Evolutionary conservation across 2,329 filamentous ascomycete species (phyloP).

Genomic region (Apiospora malaysiana): DNA sequence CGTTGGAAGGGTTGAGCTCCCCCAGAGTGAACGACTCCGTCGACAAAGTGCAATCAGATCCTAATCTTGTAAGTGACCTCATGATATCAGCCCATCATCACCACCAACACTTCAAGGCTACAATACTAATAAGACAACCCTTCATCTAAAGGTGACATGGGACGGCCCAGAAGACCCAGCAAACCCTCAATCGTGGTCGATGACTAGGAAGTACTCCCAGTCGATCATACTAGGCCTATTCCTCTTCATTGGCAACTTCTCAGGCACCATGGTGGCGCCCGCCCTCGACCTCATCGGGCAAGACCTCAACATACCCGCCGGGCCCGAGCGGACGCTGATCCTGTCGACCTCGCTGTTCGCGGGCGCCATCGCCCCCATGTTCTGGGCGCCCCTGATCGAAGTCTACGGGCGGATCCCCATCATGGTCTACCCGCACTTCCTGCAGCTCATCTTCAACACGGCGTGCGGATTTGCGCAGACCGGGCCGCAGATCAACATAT

Average conservation of each 20-base stretch:
- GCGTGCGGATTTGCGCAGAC: conserved; percentile 54
- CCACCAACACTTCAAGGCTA: background rate
- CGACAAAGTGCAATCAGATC: background rate
- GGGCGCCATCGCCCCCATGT: conserved; percentile 52
- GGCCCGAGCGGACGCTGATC: conserved; percentile 46
- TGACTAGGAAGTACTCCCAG: conserved; percentile 40
- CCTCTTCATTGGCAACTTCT: conserved; percentile 62
- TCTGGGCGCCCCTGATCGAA: conserved; percentile 43
- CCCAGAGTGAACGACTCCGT: background rate
- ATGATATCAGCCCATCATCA: background rate
- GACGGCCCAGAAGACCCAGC: conserved; percentile 48
- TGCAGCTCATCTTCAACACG: conserved; percentile 57
- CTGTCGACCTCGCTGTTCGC: conserved; percentile 56
- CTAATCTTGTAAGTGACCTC: background rate
- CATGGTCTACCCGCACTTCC: conserved; percentile 53
- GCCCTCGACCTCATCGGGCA: conserved; percentile 49
- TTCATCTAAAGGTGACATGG: conserved; percentile 45
- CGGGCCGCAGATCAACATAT: conserved; percentile 52
- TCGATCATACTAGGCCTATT: conserved; percentile 46
- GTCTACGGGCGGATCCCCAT: conserved; percentile 50
- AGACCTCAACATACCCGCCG: conserved; percentile 50
- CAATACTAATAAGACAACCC: background rate
- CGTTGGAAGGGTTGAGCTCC: background rate
- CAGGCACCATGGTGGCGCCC: conserved; percentile 57
- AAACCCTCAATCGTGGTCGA: conserved; percentile 55